A percentile compares a stretch with the other conserved stretches of the same genome.
phyloP scores from a whole-genome alignment of 1,284 basidiomycete species.

The Cystobasidium pallidum region DNA sequence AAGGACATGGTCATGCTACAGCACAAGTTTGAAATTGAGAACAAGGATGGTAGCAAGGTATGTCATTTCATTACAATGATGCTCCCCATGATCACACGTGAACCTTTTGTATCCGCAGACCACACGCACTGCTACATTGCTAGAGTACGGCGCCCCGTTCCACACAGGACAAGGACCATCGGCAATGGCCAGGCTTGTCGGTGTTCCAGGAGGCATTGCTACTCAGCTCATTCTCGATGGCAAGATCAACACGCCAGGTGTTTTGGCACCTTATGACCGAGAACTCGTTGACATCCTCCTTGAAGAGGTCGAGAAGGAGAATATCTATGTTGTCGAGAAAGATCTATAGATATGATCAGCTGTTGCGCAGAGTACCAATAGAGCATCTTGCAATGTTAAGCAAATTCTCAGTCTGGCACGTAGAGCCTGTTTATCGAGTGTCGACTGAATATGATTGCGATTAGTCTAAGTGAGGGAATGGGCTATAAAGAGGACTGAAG shows the following conservation, averaged over 20 bases:
- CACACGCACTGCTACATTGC: slow-evolving; percentile 86
- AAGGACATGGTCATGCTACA: slow-evolving; percentile 96
- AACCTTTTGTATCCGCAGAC: slow-evolving; percentile 46
- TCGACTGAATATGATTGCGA: background rate
- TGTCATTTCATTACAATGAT: no score
- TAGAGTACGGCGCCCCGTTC: slow-evolving; percentile 81
- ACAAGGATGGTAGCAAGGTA: slow-evolving; percentile 76
- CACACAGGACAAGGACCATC: slow-evolving; percentile 66
- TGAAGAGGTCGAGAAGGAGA: slow-evolving; percentile 76
- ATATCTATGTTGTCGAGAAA: slow-evolving; percentile 75
- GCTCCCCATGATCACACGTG: no score
- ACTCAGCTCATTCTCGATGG: slow-evolving; percentile 63
- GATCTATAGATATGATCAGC: slow-evolving; percentile 54
- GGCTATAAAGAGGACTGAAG: background rate
- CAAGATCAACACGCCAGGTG: slow-evolving; percentile 73
- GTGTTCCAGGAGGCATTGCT: slow-evolving; percentile 92
- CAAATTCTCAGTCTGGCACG: background rate
- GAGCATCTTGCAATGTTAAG: background rate
- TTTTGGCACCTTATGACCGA: slow-evolving; percentile 72
- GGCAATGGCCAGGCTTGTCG: slow-evolving; percentile 88
- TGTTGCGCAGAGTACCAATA: no score
- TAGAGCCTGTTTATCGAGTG: background rate
- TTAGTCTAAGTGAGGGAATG: no score
- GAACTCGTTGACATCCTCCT: slow-evolving; percentile 78
- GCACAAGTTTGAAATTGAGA: slow-evolving; percentile 91